phyloP scores from a whole-genome alignment of 257 asterid species.

The Linderniella brevidens region DNA sequence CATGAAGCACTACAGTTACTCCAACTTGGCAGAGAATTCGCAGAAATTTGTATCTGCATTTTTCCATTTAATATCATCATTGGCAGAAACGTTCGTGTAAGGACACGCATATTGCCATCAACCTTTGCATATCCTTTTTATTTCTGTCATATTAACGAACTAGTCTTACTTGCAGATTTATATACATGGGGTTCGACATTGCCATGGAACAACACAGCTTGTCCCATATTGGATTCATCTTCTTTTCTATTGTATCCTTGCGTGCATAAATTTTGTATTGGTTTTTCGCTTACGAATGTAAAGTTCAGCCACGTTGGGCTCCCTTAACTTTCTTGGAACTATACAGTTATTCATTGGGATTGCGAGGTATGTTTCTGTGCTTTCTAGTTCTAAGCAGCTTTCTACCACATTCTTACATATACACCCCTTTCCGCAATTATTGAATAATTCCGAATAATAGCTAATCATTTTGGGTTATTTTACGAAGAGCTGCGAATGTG shows the following conservation, averaged over 20 bases:
- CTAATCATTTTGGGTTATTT: conserved; percentile 13
- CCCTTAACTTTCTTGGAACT: conserved; percentile 37
- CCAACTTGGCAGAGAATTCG: conserved; percentile 87
- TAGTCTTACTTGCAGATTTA: conserved; percentile 48
- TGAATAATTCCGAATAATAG: not conserved
- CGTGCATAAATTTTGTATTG: conserved; percentile 4
- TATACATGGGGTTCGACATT: conserved; percentile 96
- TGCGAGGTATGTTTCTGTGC: conserved; percentile 53
- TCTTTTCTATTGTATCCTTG: conserved; percentile 94
- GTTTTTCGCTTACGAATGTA: conserved; percentile 11
- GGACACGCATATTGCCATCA: conserved; percentile 12
- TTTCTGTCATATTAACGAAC: conserved; percentile 12
- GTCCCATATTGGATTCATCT: conserved; percentile 96
- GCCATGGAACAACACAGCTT: conserved; percentile 98
- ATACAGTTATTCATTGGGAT: conserved; percentile 69
- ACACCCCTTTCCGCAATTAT: conserved; percentile 11
- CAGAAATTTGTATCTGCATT: conserved; percentile 94
- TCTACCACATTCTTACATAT: too few species aligned
- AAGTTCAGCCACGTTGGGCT: conserved; percentile 9
- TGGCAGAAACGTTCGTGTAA: conserved; percentile 97
- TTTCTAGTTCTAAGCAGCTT: not conserved
- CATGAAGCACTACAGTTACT: conserved; percentile 84
- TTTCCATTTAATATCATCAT: conserved; percentile 86
- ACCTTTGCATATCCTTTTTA: not conserved
- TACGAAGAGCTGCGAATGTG: conserved; percentile 92